phyloP scores from a whole-genome alignment of 208 protist genomes.

The Herpetomonas tarakana region DNA sequence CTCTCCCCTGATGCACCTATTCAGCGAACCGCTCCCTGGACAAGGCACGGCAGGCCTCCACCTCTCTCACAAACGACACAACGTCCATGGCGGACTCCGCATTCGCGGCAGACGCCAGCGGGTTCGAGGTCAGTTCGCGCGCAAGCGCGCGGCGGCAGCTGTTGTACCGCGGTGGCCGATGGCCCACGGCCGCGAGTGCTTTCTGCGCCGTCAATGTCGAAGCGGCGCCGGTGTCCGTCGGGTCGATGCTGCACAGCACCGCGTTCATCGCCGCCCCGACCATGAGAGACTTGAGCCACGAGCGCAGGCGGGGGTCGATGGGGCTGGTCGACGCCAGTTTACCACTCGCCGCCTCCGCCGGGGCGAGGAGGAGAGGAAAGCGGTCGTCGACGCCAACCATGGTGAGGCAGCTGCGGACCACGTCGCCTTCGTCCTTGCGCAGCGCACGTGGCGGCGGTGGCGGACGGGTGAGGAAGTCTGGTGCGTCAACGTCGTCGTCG shows the following conservation, averaged over 20 bases:
- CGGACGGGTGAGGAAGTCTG: background rate
- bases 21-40: background rate
- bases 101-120: no score
- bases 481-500: background rate
- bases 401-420: conserved; percentile 2
- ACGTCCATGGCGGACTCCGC: background rate
- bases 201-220: conserved; percentile 15
- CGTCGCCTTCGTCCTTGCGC: background rate
- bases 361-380: background rate
- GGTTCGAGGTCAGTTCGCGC: background rate
- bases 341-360: background rate
- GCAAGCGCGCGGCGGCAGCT: conserved; percentile 6
- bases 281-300: conserved; percentile 13
- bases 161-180: conserved; percentile 21
- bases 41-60: background rate
- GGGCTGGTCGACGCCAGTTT: conserved; percentile 10
- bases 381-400: background rate
- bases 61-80: background rate
- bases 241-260: conserved; percentile 24
- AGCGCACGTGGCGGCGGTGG: background rate
- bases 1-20: no score
- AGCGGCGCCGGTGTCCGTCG: conserved; percentile 9
- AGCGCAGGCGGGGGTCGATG: conserved; percentile 4
- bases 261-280: conserved; percentile 21
- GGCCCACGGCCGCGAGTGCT: conserved; percentile 12